Evolutionary conservation across 306 rosid species (phyloP).

Genomic region (Cucurbita maxima): DNA sequence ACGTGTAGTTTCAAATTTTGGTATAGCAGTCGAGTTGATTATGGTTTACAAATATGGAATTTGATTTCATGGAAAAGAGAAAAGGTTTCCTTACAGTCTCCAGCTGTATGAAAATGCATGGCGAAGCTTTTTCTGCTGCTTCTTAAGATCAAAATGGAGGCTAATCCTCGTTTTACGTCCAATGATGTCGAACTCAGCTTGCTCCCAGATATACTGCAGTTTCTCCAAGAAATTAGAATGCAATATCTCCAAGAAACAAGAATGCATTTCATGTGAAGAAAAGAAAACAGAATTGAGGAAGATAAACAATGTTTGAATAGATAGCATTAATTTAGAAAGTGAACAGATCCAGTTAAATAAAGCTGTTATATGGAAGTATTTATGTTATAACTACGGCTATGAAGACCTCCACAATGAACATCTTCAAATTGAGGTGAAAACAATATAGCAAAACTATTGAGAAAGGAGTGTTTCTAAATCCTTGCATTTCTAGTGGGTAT

Average conservation of each 20-base stretch:
- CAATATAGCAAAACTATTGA: background rate
- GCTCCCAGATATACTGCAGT: conserved; percentile 87
- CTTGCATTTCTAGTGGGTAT: background rate
- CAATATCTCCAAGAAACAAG: background rate
- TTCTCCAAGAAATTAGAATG: conserved; percentile 10
- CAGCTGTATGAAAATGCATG: conserved; percentile 85
- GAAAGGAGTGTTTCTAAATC: background rate
- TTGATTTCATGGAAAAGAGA: background rate
- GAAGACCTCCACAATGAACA: background rate
- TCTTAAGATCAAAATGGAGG: conserved; percentile 68
- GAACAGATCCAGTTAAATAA: background rate
- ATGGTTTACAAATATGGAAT: background rate
- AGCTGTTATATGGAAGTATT: background rate
- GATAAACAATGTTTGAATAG: background rate
- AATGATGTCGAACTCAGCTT: conserved; percentile 75
- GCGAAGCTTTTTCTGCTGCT: conserved; percentile 55
- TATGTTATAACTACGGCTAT: background rate
- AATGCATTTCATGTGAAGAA: background rate
- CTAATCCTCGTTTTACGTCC: conserved; percentile 82
- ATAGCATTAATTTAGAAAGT: background rate
- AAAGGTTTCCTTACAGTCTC: conserved; percentile 60
- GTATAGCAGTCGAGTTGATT: background rate
- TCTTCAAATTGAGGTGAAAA: background rate
- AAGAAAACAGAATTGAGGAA: background rate
- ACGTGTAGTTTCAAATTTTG: background rate